These are phyloP conservation scores for Cenchrus purpureus DNA, from an alignment of 176 grass and related monocot genomes.

Conservation along the genomic window DNA sequence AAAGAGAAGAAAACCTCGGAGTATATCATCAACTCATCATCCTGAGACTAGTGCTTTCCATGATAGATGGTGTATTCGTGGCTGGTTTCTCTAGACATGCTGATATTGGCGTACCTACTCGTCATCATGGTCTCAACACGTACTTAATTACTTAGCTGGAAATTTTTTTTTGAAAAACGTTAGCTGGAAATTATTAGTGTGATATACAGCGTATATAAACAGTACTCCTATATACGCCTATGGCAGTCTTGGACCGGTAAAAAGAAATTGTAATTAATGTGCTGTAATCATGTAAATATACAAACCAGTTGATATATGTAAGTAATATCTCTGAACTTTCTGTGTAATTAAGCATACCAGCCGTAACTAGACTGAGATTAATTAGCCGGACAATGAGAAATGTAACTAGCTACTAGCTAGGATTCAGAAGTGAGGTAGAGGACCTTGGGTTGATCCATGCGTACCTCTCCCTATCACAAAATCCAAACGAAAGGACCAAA, in stretches of 20 bases:
- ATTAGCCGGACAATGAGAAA: neutral
- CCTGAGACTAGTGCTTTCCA: neutral
- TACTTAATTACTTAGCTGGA: no score
- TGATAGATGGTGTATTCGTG: neutral
- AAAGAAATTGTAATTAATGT: neutral
- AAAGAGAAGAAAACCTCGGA: no score
- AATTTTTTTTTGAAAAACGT: neutral
- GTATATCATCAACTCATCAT: no score
- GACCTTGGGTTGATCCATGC: slow-evolving; percentile 13
- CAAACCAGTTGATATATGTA: neutral
- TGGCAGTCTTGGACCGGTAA: neutral
- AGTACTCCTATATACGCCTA: no score
- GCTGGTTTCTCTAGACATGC: neutral
- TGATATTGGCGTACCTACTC: no score
- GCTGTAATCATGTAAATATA: neutral
- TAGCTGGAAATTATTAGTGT: neutral
- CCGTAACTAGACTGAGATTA: neutral
- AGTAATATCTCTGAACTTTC: neutral
- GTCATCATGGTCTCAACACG: neutral
- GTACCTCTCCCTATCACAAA: slow-evolving; percentile 23
- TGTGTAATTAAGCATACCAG: neutral
- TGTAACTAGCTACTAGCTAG: no score
- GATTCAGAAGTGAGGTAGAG: neutral
- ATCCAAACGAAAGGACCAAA: neutral
- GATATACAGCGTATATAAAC: neutral